Conservation (phyloP, 257 asterid species). For the Ballota nigra region DNA sequence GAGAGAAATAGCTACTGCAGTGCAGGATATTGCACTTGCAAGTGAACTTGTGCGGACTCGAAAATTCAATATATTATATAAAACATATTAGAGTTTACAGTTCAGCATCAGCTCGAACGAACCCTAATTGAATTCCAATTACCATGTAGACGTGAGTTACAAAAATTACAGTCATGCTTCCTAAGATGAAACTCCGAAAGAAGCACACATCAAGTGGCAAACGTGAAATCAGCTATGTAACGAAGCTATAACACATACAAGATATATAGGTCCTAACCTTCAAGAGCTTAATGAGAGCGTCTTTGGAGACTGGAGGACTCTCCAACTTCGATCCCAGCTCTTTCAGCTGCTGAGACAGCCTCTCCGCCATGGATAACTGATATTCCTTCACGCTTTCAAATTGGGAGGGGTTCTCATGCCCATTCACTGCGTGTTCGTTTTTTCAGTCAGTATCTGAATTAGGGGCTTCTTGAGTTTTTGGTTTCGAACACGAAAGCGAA, state of each 20-base stretch:
- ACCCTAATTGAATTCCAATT: constrained; percentile 30
- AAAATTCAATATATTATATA: too few relatives aligned
- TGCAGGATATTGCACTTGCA: constrained; percentile 11
- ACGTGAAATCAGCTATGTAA: neutral
- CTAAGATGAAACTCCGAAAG: constrained; percentile 4
- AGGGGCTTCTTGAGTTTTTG: constrained; percentile 26
- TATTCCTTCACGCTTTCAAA: constrained; percentile 18
- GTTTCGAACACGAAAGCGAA: constrained; percentile 32
- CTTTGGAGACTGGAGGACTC: constrained; percentile 61
- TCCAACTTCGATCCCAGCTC: constrained; percentile 73
- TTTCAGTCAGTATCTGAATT: constrained; percentile 22
- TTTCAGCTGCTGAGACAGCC: constrained; percentile 67
- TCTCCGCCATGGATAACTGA: constrained; percentile 46
- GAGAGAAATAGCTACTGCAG: constrained; percentile 7
- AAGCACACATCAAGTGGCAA: neutral
- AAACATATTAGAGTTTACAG: too few relatives aligned
- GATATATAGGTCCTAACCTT: constrained; percentile 42
- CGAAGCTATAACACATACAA: neutral
- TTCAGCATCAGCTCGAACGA: neutral
- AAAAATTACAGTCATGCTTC: constrained; percentile 27
- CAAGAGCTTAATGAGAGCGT: constrained; percentile 67
- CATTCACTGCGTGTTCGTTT: constrained; percentile 22
- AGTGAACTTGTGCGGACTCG: neutral
- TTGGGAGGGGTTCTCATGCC: constrained; percentile 11
- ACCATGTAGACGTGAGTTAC: constrained; percentile 13